Percentiles rank a stretch among this genome's conserved stretches.
phyloP scores from a whole-genome alignment of 768 basidiomycete genomes.

The Hysterangium stoloniferum region DNA sequence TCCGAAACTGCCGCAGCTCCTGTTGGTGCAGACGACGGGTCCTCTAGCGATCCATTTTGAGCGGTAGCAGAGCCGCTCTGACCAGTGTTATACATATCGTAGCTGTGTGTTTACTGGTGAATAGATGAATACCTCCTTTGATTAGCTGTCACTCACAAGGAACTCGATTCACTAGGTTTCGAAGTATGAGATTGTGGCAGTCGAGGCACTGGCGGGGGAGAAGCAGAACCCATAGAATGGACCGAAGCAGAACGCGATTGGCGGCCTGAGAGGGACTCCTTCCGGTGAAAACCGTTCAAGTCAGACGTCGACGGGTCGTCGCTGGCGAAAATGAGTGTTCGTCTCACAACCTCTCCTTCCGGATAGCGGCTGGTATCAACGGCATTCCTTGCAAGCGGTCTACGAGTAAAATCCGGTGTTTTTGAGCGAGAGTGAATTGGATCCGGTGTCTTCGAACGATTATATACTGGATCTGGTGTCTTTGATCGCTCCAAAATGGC shows the following conservation, averaged over 20 bases:
- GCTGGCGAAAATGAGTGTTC: slow-evolving; percentile 66
- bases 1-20: not conserved
- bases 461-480: not conserved
- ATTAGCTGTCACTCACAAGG: not conserved
- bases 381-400: not conserved
- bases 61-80: not conserved
- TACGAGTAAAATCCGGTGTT: slow-evolving; percentile 1
- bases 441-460: not conserved
- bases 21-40: not conserved
- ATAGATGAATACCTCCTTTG: not conserved
- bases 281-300: slow-evolving; percentile 45
- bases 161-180: slow-evolving; percentile 12
- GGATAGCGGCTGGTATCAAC: slow-evolving; percentile 4
- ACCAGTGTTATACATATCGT: slow-evolving; percentile 1
- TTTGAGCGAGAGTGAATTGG: not conserved
- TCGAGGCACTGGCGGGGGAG: slow-evolving; percentile 78
- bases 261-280: slow-evolving; percentile 37
- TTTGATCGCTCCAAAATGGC: too few species aligned
- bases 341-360: slow-evolving; percentile 43
- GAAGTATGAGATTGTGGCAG: slow-evolving; percentile 25
- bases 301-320: slow-evolving; percentile 43
- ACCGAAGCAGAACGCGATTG: slow-evolving; percentile 51
- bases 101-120: not conserved
- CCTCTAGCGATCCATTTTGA: not conserved
- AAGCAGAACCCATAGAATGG: slow-evolving; percentile 62